Evolutionary conservation across 257 asterid genomes (phyloP), one percentile per base, ranked within the genome.

Genomic region (Solanum paucissectum): DNA sequence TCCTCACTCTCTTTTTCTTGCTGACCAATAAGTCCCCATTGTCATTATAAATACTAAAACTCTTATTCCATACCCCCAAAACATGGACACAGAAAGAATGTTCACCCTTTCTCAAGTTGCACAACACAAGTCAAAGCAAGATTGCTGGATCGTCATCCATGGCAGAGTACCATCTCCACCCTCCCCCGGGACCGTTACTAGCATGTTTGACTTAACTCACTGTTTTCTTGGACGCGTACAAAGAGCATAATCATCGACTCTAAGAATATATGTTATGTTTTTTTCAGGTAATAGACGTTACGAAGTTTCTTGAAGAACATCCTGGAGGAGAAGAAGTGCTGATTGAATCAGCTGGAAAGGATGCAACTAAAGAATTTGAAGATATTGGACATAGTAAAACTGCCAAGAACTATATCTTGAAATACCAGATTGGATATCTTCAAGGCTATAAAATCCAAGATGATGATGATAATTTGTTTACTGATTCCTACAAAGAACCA

Each of bases 281-380:
- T 79, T 25, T 38, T 44, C 86, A 92, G 92, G 90, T 91, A 13
- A 1, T 90, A 25, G 73, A 91, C 29, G 90, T 90, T 84, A 89
- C 91, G 21, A 72, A 49, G 87, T 92, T 91, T 89, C 25, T 91
- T 20, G 90, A 86, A 64, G 92, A 90, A 76, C 94, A 92, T 64
- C 94, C 91, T 29, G 94, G 93, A n/a, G 92, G 93, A 49, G 94
- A 91, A 62, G 92, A 87, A 86, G 88, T 86, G 49, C 86, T 91
- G 92, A 29, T 90, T 27, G 92, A 92, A 84, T 86, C 85, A 23
- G 90, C 91, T 16, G 94, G 93, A 34, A 88, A 88, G 87, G 92
- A 91, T 91, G 94, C 89, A 46, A 88, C 93, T 1, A 88, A 88
- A 87, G 91, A 85, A 34, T 89, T 91, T 83, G 92, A 87, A 38